Percentiles rank a stretch among this genome's conserved stretches.
Evolutionary conservation across 306 rosid species (phyloP).

Genomic region (Cucurbita ficifolia): DNA sequence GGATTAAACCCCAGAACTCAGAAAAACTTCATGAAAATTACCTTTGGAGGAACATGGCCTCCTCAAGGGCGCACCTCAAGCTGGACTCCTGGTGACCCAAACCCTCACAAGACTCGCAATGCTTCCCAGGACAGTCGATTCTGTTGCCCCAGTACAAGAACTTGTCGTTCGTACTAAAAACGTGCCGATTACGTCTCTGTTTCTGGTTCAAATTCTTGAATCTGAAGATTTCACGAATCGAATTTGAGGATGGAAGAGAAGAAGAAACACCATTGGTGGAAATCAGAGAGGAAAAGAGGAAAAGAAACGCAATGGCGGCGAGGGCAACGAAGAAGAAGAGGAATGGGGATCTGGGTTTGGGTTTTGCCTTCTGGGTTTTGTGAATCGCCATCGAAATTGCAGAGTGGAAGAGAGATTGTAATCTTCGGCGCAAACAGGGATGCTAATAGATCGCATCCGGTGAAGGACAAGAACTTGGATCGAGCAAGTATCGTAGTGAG

Average conservation of each 20-base stretch:
- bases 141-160: slow-evolving; percentile 75
- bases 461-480: not conserved
- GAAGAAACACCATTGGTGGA: slow-evolving; percentile 20
- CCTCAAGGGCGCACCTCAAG: slow-evolving; percentile 91
- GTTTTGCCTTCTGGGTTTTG: slow-evolving; percentile 26
- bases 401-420: not conserved
- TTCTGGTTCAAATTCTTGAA: not conserved
- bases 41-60: slow-evolving; percentile 63
- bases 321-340: slow-evolving; percentile 21
- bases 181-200: not conserved
- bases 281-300: slow-evolving; percentile 30
- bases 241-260: slow-evolving; percentile 7
- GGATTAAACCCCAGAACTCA: not conserved
- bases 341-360: slow-evolving; percentile 36
- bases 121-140: slow-evolving; percentile 94
- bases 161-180: slow-evolving; percentile 19
- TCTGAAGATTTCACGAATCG: slow-evolving; percentile 3
- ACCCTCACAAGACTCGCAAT: slow-evolving; percentile 73
- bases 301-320: slow-evolving; percentile 25
- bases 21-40: not conserved
- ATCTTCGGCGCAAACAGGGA: not conserved
- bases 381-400: slow-evolving; percentile 36
- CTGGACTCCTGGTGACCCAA: slow-evolving; percentile 96
- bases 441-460: not conserved
- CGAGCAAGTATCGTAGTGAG: not conserved